A percentile compares a stretch with the other conserved stretches of the same genome.
Evolutionary conservation across 495 filamentous ascomycete genomes (phyloP).

Genomic region (Tuber borchii): DNA sequence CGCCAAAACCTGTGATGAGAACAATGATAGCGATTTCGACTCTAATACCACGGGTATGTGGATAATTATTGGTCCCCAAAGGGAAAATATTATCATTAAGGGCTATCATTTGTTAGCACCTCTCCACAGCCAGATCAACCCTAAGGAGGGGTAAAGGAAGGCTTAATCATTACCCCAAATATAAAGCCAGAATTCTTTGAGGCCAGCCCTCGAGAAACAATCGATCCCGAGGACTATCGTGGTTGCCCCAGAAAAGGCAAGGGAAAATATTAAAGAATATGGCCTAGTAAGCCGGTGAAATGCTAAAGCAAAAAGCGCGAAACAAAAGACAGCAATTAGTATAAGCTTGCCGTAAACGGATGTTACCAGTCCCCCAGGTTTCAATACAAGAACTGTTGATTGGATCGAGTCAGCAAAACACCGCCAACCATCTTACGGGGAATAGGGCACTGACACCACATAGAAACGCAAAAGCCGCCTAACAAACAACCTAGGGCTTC

Average conservation of each 20-base stretch:
- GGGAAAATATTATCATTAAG: constrained; percentile 78
- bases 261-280: constrained; percentile 67
- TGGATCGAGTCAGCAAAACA: constrained; percentile 20
- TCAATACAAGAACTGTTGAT: constrained; percentile 58
- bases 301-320: constrained; percentile 62
- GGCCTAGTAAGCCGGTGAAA: constrained; percentile 72
- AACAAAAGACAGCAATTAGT: constrained; percentile 67
- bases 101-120: constrained; percentile 44
- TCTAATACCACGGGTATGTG: constrained; percentile 75
- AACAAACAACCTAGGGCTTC: constrained; percentile 82
- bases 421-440: constrained; percentile 9
- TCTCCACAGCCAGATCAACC: not conserved
- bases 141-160: not conserved
- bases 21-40: constrained; percentile 78
- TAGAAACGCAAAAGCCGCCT: constrained; percentile 79
- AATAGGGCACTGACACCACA: constrained; percentile 56
- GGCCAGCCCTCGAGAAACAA: constrained; percentile 77
- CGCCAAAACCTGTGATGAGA: constrained; percentile 63
- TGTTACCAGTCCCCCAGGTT: constrained; percentile 65
- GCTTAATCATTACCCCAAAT: constrained; percentile 62
- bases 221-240: constrained; percentile 76
- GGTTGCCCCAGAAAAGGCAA: constrained; percentile 76
- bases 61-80: constrained; percentile 66
- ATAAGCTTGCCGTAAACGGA: constrained; percentile 57
- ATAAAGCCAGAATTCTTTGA: constrained; percentile 96